A percentile compares a stretch with the other conserved stretches of the same genome.
These are phyloP conservation scores for Paraphoma sp. DNA, from an alignment of 2,329 filamentous ascomycete genomes.

Conservation along the genomic window DNA sequence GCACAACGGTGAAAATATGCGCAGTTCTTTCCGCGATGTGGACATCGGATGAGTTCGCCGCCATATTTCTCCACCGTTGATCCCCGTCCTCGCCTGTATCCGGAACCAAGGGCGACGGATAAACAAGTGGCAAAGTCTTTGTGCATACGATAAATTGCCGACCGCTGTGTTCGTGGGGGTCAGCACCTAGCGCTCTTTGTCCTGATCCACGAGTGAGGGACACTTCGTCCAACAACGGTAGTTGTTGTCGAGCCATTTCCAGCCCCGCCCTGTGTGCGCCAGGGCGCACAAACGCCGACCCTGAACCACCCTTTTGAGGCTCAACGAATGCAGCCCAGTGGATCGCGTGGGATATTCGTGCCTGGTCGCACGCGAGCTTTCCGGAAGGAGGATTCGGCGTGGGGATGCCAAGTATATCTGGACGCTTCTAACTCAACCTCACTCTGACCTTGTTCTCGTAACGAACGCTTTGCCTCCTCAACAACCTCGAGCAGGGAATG, in stretches of 20 bases:
- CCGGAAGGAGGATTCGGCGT: slow-evolving; percentile 19
- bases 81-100: slow-evolving; percentile 6
- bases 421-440: slow-evolving; percentile 23
- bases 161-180: slow-evolving; percentile 17
- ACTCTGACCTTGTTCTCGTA: slow-evolving; percentile 3
- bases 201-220: neutral
- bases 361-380: slow-evolving; percentile 19
- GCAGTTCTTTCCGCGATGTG: neutral
- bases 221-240: slow-evolving; percentile 2
- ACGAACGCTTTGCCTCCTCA: slow-evolving; percentile 16
- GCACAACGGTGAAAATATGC: neutral
- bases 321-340: slow-evolving; percentile 17
- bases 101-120: neutral
- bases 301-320: slow-evolving; percentile 13
- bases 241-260: slow-evolving; percentile 12
- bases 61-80: slow-evolving; percentile 2
- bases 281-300: slow-evolving; percentile 7
- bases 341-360: slow-evolving; percentile 28
- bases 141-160: slow-evolving; percentile 7
- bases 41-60: neutral
- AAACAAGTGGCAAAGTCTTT: neutral
- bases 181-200: neutral
- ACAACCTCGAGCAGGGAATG: slow-evolving; percentile 11
- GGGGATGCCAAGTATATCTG: slow-evolving; percentile 32
- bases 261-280: slow-evolving; percentile 11